Conservation (phyloP, 140 eudicot species). For the Oenanthe javanica region DNA sequence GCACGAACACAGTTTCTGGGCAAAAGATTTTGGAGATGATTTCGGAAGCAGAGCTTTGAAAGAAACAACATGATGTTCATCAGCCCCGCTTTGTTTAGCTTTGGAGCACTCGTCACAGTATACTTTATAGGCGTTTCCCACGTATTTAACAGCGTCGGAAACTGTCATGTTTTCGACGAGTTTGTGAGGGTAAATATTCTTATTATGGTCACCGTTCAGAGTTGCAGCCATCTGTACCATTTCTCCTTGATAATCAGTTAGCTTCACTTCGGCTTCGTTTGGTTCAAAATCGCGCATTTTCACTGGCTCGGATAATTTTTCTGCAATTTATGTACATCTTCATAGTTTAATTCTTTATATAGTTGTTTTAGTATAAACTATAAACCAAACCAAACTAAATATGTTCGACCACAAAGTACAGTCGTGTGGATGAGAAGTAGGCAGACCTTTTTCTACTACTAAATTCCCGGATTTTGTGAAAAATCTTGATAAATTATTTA, state of each 20-base stretch:
- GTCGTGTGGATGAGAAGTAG: no score
- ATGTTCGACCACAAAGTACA: no score
- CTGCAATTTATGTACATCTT: conserved; percentile 15
- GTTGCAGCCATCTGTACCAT: conserved; percentile 60
- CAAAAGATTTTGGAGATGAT: conserved; percentile 23
- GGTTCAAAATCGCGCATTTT: conserved; percentile 46
- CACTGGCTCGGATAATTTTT: conserved; percentile 42
- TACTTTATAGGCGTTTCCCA: conserved; percentile 30
- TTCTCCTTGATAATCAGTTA: conserved; percentile 57
- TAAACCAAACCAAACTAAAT: neutral
- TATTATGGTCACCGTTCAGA: conserved; percentile 45
- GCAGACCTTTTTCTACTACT: no score
- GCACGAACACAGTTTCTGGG: conserved; percentile 32
- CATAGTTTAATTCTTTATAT: neutral
- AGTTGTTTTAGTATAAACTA: neutral
- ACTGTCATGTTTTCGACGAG: conserved; percentile 57
- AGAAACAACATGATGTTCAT: conserved; percentile 22
- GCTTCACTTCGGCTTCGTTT: conserved; percentile 31
- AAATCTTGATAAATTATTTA: neutral
- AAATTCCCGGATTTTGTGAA: neutral
- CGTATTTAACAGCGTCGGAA: conserved; percentile 29
- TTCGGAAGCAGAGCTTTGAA: neutral
- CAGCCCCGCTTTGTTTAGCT: conserved; percentile 29
- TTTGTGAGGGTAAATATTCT: conserved; percentile 32
- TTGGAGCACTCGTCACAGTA: conserved; percentile 43